Evolutionary conservation across 768 basidiomycete genomes (phyloP), one percentile per base, ranked within the genome.

Genomic region (Crepidotus variabilis): DNA sequence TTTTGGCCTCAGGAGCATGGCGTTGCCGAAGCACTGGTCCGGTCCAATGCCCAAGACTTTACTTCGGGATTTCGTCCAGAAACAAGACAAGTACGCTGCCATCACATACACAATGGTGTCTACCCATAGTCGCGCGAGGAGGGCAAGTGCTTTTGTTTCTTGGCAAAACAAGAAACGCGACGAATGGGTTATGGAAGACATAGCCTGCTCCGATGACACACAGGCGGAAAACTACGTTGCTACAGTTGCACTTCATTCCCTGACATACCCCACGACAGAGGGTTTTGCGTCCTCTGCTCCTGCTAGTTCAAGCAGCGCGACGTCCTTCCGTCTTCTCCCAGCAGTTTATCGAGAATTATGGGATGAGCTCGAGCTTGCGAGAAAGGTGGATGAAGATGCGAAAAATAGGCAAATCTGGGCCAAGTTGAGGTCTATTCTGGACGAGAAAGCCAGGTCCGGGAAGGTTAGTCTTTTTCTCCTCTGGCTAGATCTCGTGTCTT

Each of bases 151-250:
- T 49, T 83, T 72, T 54, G 80, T 98, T 55, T 78, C 85, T 28
- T 95, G 92, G 92, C 78, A 79, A 45, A 82, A 81, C 33, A 78
- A 75, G 51, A 79, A 78, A 60, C 71, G 72, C 55, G 75, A 82
- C 53, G 78, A 85, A 50, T 97, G 89, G 88, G 67, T 68, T 14
- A 99, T 98, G 96, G 81, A 85, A 2, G 83, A 91, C 57, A 75
- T 91, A 46, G 94, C 91, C 13, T 98, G 96, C 64, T 75, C 81
- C 46, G 83, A 90, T 59, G 79, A 83, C 54, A 63, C 66, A 0
- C 94, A 98, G 67, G 94, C 96, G 21, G 91, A 92, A 69, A 86
- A 98, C 63, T 99, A 93, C 66, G 81, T 96, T 50, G 83, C 96
- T 3, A 90, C 89, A 16, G 71, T 95, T 49, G 94, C 93, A 2